Percentiles rank a stretch among this genome's conserved stretches.
Evolutionary conservation across 108 stramenopile genomes (phyloP).

Genomic region (Craspedostauros australis): DNA sequence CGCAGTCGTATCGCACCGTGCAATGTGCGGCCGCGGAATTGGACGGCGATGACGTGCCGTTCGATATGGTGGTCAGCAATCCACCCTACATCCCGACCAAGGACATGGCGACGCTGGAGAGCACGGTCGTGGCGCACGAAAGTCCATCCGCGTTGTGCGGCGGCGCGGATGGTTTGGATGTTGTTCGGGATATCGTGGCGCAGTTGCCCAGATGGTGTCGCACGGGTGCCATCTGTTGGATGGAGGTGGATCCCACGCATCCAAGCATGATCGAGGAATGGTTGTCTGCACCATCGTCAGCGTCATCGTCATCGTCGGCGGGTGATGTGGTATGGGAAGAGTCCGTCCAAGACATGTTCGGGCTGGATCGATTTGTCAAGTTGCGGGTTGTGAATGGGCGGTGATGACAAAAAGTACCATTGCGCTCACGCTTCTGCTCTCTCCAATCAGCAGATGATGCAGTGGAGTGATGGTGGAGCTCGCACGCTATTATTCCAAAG

Average conservation of each 20-base stretch:
- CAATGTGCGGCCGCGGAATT: conserved; percentile 49
- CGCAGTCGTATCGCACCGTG: conserved; percentile 12
- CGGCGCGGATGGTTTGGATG: conserved; percentile 82
- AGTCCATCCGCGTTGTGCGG: conserved; percentile 78
- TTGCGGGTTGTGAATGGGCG: conserved; percentile 16
- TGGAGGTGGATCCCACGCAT: conserved; percentile 88
- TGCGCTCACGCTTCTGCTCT: background rate
- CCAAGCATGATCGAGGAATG: conserved; percentile 39
- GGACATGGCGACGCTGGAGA: conserved; percentile 62
- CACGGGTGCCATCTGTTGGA: conserved; percentile 54
- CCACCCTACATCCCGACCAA: conserved; percentile 89
- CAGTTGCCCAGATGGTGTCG: conserved; percentile 50
- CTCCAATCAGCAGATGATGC: too few relatives aligned
- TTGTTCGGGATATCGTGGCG: conserved; percentile 73
- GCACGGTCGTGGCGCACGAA: conserved; percentile 73
- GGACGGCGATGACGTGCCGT: conserved; percentile 18
- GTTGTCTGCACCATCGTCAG: conserved; percentile 13
- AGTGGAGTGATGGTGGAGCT: too few relatives aligned
- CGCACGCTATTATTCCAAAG: too few relatives aligned
- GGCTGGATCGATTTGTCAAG: conserved; percentile 71
- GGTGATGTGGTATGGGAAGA: conserved; percentile 24
- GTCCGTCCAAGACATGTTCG: conserved; percentile 52
- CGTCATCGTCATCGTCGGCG: background rate
- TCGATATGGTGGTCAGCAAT: conserved; percentile 90
- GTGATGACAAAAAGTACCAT: background rate